These are phyloP conservation scores for Drosera spatulata DNA, from an alignment of 179 eudicot species.

Conservation along the genomic window DNA sequence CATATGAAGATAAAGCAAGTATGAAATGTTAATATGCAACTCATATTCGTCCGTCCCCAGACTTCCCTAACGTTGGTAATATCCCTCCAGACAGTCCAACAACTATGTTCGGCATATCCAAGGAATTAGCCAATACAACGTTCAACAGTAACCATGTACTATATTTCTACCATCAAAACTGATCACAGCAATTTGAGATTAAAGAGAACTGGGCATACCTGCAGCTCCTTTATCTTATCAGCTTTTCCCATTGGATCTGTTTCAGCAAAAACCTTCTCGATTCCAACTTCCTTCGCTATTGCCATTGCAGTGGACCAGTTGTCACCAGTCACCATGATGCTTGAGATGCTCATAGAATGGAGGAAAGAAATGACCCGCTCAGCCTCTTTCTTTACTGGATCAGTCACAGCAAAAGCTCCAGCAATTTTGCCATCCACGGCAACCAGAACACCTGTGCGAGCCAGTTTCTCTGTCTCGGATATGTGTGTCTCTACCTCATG, in stretches of 20 bases:
- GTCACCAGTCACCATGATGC: conserved; percentile 93
- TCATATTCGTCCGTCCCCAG: no score
- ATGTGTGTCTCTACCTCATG: conserved; percentile 60
- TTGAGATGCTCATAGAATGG: conserved; percentile 63
- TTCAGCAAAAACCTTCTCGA: conserved; percentile 76
- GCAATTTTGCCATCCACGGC: conserved; percentile 42
- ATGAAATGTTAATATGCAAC: no score
- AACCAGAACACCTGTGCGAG: conserved; percentile 85
- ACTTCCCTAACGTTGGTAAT: no score
- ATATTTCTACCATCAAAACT: no score
- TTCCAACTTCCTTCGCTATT: conserved; percentile 73
- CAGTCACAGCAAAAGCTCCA: conserved; percentile 75
- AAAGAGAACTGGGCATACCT: conserved; percentile 29
- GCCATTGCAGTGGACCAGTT: conserved; percentile 87
- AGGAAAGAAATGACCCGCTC: conserved; percentile 65
- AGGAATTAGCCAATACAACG: no score
- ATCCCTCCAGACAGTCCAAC: no score
- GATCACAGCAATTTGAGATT: background rate
- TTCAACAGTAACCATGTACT: no score
- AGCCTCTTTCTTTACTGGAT: conserved; percentile 76
- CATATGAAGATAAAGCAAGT: no score
- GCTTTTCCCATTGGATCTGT: conserved; percentile 87
- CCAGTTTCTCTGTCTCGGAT: conserved; percentile 54
- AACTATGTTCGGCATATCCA: no score
- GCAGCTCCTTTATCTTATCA: conserved; percentile 66